Evolutionary conservation across 495 filamentous ascomycete species (phyloP), one percentile per base, ranked within the genome.

Genomic region (Glutinoglossum americanum): DNA sequence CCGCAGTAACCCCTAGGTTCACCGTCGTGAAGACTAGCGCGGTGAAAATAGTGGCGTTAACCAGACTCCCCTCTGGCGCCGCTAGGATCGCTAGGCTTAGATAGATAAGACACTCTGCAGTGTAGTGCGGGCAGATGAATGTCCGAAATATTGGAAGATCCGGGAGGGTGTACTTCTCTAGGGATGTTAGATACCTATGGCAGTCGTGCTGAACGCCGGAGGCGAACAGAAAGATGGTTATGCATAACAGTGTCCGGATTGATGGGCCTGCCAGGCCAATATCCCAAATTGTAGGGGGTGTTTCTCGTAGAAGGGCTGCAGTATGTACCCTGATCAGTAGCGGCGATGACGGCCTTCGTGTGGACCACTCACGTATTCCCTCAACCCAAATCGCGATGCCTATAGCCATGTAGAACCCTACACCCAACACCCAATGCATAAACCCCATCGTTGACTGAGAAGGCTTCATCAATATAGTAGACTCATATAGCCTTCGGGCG

Each of bases 61-160:
- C 63, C 58, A 75, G 59, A 54, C 71, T 63, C 9, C 76, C 77
- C 5, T 62, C 59, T 0, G 88, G 89, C 4, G 89, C 87, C 41
- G 82, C 82, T 15, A 85, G 63, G 25, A 94, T 63, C 1, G 87
- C 77, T 60, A 97, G 67, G n/a, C 81, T 78, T 28, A 89, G 61
- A 64, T 97, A 96, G 58, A 95, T 79, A 1, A 85, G 53, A 63
- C 87, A 88, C 66, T 97, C 93, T 51, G 83, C 83, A 0, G 82
- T 82, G 67, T 96, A 98, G 70, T 97, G 92, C n/a, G 93, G 89
- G 60, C 82, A 93, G 10, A 94, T 70, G 19, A 90, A 61, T 32
- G 64, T 69, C 39, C 70, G 71, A 64, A 97, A 98, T 41, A 83
- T 63, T 3, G 82, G 81, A 62, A 83, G 80, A 27, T 68, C 64